phyloP scores from a whole-genome alignment of 495 filamentous ascomycete species.

The Neohortaea acidophila region DNA sequence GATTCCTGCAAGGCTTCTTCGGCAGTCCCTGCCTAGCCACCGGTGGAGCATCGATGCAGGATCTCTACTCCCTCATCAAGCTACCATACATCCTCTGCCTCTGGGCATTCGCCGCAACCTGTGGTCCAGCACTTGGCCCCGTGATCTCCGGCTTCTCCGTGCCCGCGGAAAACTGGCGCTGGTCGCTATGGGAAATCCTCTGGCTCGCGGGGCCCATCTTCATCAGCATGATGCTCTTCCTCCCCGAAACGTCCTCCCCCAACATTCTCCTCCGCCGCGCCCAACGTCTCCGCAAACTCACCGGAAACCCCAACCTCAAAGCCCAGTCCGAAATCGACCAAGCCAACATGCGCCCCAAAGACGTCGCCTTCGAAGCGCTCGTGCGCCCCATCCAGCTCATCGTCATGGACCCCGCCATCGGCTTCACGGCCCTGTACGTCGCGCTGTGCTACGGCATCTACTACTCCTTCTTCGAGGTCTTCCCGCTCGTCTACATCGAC shows the following conservation, averaged over 20 bases:
- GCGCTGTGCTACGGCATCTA: slow-evolving; percentile 52
- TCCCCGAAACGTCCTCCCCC: slow-evolving; percentile 38
- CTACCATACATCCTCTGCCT: slow-evolving; percentile 39
- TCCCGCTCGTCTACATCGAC: slow-evolving; percentile 53
- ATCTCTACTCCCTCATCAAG: slow-evolving; percentile 39
- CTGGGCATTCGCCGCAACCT: slow-evolving; percentile 35
- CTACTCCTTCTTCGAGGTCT: slow-evolving; percentile 59
- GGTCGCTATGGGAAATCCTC: slow-evolving; percentile 32
- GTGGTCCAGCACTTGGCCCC: slow-evolving; percentile 42
- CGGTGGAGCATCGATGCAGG: slow-evolving; percentile 40
- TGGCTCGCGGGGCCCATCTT: slow-evolving; percentile 34
- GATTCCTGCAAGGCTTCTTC: slow-evolving; percentile 42
- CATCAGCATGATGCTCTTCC: slow-evolving; percentile 35
- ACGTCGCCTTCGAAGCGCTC: slow-evolving; percentile 41
- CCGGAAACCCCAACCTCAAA: slow-evolving; percentile 21
- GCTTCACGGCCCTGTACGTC: slow-evolving; percentile 48
- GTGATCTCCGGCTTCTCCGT: slow-evolving; percentile 51
- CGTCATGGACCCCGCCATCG: slow-evolving; percentile 45
- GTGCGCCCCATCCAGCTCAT: slow-evolving; percentile 49
- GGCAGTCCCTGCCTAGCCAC: slow-evolving; percentile 38
- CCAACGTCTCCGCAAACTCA: slow-evolving; percentile 32
- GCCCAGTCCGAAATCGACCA: slow-evolving; percentile 29
- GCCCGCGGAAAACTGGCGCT: slow-evolving; percentile 32
- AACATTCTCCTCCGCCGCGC: slow-evolving; percentile 47
- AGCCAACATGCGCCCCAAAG: slow-evolving; percentile 30